phyloP scores from a whole-genome alignment of 805 yeast genomes.

The Scheffersomyces coipomensis region DNA sequence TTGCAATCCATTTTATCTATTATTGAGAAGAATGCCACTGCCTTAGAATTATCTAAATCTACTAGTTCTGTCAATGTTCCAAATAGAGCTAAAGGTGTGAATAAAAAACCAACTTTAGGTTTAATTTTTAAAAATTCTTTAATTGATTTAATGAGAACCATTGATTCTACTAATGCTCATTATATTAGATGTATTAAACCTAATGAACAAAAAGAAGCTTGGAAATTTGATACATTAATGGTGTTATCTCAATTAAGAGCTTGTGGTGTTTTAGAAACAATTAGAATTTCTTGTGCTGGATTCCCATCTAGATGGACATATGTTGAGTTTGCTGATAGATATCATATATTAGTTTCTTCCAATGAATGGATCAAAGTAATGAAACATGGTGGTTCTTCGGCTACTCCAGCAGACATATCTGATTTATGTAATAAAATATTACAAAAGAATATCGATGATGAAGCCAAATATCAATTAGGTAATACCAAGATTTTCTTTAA shows the following conservation, averaged over 20 bases:
- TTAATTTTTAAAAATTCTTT: slow-evolving; percentile 90
- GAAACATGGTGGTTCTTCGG: slow-evolving; percentile 33
- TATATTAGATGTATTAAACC: slow-evolving; percentile 98
- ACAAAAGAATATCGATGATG: slow-evolving; percentile 60
- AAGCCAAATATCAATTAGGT: slow-evolving; percentile 81
- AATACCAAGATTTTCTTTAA: slow-evolving; percentile 91
- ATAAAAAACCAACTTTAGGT: slow-evolving; percentile 89
- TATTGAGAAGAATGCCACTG: slow-evolving; percentile 57
- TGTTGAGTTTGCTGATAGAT: slow-evolving; percentile 87
- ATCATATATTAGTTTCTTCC: slow-evolving; percentile 78
- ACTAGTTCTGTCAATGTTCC: slow-evolving; percentile 19
- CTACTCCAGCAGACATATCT: slow-evolving; percentile 55
- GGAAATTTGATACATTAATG: slow-evolving; percentile 95
- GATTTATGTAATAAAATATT: slow-evolving; percentile 70
- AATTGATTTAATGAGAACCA: slow-evolving; percentile 89
- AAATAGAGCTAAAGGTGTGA: slow-evolving; percentile 36
- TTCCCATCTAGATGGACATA: slow-evolving; percentile 96
- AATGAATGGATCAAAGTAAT: slow-evolving; percentile 63
- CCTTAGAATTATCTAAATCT: slow-evolving; percentile 39
- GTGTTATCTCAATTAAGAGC: slow-evolving; percentile 94
- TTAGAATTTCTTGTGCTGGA: slow-evolving; percentile 95
- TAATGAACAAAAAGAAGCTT: slow-evolving; percentile 88
- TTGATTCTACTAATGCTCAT: slow-evolving; percentile 92
- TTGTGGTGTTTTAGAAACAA: slow-evolving; percentile 97
- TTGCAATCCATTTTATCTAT: slow-evolving; percentile 63